Evolutionary conservation across 2,329 filamentous ascomycete species (phyloP).

Genomic region (Aschersonia sp.): DNA sequence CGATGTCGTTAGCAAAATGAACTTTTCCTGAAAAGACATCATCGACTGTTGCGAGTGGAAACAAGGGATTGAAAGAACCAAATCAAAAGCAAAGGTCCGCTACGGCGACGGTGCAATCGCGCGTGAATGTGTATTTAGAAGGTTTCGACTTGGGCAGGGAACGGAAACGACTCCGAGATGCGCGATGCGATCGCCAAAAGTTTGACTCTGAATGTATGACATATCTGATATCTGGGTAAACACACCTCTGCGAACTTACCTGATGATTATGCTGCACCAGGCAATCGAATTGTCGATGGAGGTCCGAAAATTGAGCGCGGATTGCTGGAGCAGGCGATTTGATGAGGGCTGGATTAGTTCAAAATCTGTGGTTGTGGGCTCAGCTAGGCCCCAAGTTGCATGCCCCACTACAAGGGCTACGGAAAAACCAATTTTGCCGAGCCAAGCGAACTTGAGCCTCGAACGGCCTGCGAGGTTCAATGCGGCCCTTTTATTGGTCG

Average conservation of each 20-base stretch:
- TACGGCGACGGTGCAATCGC: too few relatives aligned
- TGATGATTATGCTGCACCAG: slow-evolving; percentile 33
- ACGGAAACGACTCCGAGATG: neutral
- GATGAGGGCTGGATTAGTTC: slow-evolving; percentile 15
- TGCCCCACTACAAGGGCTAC: slow-evolving; percentile 10
- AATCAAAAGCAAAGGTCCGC: too few relatives aligned
- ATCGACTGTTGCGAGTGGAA: too few relatives aligned
- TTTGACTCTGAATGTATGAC: neutral
- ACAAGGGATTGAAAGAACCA: too few relatives aligned
- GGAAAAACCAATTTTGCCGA: slow-evolving; percentile 12
- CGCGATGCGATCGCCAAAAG: neutral
- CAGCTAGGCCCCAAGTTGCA: slow-evolving; percentile 18
- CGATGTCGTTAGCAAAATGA: too few relatives aligned
- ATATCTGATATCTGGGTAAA: neutral
- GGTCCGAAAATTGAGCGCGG: slow-evolving; percentile 18
- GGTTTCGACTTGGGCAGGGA: too few relatives aligned
- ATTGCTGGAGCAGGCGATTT: slow-evolving; percentile 6
- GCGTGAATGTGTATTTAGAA: too few relatives aligned
- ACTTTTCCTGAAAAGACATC: too few relatives aligned
- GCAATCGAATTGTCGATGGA: slow-evolving; percentile 28
- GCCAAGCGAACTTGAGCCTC: neutral
- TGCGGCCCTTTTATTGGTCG: too few relatives aligned
- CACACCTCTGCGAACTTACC: slow-evolving; percentile 20
- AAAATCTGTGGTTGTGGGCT: slow-evolving; percentile 26
- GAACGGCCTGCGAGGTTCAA: too few relatives aligned